phyloP scores from a whole-genome alignment of 176 grass and related monocot species.

The Avena sativa region DNA sequence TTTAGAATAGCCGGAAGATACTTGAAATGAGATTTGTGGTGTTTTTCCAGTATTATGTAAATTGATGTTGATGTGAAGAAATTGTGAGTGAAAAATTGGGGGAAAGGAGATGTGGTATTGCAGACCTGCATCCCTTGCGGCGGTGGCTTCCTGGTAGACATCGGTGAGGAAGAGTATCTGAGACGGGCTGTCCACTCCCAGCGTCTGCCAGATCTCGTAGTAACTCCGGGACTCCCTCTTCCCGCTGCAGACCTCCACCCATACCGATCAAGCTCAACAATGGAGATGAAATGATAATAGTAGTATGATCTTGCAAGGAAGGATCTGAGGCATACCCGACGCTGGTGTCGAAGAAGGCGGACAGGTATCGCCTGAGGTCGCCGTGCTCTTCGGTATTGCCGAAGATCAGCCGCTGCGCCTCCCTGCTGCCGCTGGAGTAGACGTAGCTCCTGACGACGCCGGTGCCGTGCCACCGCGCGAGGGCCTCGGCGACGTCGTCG shows the following conservation, averaged over 20 bases:
- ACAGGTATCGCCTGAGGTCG: conserved; percentile 75
- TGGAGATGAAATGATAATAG: neutral
- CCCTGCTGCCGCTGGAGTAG: conserved; percentile 94
- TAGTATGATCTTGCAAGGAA: too few relatives aligned
- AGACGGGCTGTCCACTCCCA: conserved; percentile 77
- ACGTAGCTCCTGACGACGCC: conserved; percentile 86
- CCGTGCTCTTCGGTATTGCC: conserved; percentile 73
- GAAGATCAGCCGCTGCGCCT: conserved; percentile 96
- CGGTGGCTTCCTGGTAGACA: conserved; percentile 76
- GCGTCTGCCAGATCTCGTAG: conserved; percentile 76
- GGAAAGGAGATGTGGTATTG: neutral
- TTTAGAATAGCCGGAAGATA: neutral
- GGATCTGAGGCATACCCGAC: conserved; percentile 48
- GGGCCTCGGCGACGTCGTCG: conserved; percentile 71
- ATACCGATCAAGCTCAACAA: conserved; percentile 13
- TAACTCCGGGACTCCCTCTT: conserved; percentile 85
- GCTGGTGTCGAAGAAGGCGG: conserved; percentile 90
- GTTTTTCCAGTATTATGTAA: neutral
- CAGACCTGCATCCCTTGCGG: conserved; percentile 79
- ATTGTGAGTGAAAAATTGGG: neutral
- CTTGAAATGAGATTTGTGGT: neutral
- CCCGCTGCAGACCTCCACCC: conserved; percentile 39
- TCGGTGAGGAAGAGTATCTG: conserved; percentile 88
- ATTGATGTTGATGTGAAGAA: neutral
- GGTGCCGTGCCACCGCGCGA: conserved; percentile 65